A percentile compares a stretch with the other conserved stretches of the same genome.
Evolutionary conservation across 208 protist species (phyloP).

Genomic region (Acanthamoeba royreba): DNA sequence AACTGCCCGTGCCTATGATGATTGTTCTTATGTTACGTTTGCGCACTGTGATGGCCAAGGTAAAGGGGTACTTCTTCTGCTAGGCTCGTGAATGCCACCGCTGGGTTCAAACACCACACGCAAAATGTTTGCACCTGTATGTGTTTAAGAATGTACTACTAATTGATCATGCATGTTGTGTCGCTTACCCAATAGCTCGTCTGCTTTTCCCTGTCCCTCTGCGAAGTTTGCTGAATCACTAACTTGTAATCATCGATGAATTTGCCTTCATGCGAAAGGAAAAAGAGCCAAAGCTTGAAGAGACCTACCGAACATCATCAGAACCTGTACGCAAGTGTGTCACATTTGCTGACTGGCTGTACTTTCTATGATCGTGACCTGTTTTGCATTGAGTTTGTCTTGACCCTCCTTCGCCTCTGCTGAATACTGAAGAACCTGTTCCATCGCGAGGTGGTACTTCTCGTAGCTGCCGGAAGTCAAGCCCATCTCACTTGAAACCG

Average conservation of each 20-base stretch:
- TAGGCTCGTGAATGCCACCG: conserved; percentile 60
- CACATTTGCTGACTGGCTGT: no score
- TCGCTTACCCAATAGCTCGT: not conserved
- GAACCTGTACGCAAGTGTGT: no score
- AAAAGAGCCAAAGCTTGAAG: conserved; percentile 35
- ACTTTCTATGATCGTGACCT: not conserved
- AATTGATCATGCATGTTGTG: no score
- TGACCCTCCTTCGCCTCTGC: not conserved
- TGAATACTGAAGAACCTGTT: not conserved
- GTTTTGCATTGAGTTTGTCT: not conserved
- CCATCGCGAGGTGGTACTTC: not conserved
- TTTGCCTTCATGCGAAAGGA: conserved; percentile 9
- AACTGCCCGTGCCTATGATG: conserved; percentile 54
- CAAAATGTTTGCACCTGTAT: not conserved
- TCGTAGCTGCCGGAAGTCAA: not conserved
- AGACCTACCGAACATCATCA: not conserved
- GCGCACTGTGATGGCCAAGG: no score
- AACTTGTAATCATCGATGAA: conserved; percentile 22
- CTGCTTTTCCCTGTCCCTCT: not conserved
- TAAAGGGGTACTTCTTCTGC: not conserved
- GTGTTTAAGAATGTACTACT: not conserved
- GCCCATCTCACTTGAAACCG: not conserved
- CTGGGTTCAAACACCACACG: conserved; percentile 70
- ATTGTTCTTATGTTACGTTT: no score
- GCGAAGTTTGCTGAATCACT: conserved; percentile 7